A percentile compares a stretch with the other conserved stretches of the same genome.
phyloP scores from a whole-genome alignment of 805 yeast species.

The Scheffersomyces amazonensis region DNA sequence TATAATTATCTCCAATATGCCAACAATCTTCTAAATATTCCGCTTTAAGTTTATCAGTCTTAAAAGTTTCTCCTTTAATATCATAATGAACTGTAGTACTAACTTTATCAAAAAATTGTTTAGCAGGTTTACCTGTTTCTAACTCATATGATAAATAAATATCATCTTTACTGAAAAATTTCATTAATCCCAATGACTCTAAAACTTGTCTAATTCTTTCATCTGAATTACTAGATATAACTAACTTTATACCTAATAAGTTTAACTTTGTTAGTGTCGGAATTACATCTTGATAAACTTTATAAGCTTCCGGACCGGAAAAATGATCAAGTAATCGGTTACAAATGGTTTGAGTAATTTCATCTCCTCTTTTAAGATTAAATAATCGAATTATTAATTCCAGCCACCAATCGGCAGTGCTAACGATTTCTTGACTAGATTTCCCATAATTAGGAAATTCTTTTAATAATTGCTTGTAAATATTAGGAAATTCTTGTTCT shows the following conservation, averaged over 20 bases:
- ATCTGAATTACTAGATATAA: slow-evolving; percentile 64
- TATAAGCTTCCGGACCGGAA: slow-evolving; percentile 50
- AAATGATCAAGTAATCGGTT: slow-evolving; percentile 47
- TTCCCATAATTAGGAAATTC: slow-evolving; percentile 67
- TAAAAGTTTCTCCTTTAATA: not conserved
- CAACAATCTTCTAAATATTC: slow-evolving; percentile 30
- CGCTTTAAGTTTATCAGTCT: not conserved
- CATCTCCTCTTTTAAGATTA: slow-evolving; percentile 21
- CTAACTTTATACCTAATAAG: slow-evolving; percentile 30
- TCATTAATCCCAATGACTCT: slow-evolving; percentile 41
- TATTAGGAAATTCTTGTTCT: slow-evolving; percentile 20
- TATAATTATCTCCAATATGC: slow-evolving; percentile 68
- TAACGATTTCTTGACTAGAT: slow-evolving; percentile 13
- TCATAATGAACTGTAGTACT: slow-evolving; percentile 1
- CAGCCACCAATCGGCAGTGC: slow-evolving; percentile 56
- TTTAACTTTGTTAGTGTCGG: slow-evolving; percentile 37
- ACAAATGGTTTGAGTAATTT: slow-evolving; percentile 35
- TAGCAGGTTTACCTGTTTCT: slow-evolving; percentile 52
- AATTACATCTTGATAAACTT: slow-evolving; percentile 51
- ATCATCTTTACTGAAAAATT: slow-evolving; percentile 34
- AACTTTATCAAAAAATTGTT: slow-evolving; percentile 39
- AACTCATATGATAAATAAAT: slow-evolving; percentile 58
- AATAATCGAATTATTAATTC: slow-evolving; percentile 45
- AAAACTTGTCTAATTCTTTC: slow-evolving; percentile 46
- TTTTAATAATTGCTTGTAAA: slow-evolving; percentile 32